A percentile compares a stretch with the other conserved stretches of the same genome.
phyloP scores from a whole-genome alignment of 768 basidiomycete species.

The Serendipita sp. region DNA sequence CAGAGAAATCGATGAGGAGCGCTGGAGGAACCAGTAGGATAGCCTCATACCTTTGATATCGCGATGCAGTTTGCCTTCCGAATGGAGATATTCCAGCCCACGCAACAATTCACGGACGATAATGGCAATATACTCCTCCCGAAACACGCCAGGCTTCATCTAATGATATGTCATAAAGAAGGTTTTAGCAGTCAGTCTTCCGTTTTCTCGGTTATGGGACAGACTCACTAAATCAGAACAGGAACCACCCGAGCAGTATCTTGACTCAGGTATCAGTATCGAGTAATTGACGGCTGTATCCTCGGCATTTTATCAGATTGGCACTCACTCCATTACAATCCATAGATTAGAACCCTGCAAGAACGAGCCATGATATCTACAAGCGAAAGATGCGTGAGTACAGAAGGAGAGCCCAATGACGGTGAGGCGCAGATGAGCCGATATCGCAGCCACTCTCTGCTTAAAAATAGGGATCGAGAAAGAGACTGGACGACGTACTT shows the following conservation, averaged over 20 bases:
- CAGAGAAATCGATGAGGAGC: background rate
- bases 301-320: background rate
- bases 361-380: slow-evolving; percentile 86
- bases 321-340: slow-evolving; percentile 92
- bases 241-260: slow-evolving; percentile 95
- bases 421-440: background rate
- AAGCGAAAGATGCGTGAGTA: background rate
- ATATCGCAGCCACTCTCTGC: background rate
- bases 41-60: slow-evolving; percentile 78
- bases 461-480: background rate
- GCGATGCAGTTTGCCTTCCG: slow-evolving; percentile 92
- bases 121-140: slow-evolving; percentile 98
- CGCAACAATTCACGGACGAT: slow-evolving; percentile 81
- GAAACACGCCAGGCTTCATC: slow-evolving; percentile 98
- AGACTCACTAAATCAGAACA: slow-evolving; percentile 79
- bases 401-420: background rate
- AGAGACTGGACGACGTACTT: slow-evolving; percentile 39
- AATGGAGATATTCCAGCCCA: slow-evolving; percentile 89
- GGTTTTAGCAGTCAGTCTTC: background rate
- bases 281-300: background rate
- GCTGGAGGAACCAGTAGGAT: slow-evolving; percentile 6
- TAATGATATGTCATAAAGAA: slow-evolving; percentile 18
- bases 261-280: slow-evolving; percentile 16
- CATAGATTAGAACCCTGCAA: slow-evolving; percentile 92
- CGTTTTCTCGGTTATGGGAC: background rate